Evolutionary conservation across 768 basidiomycete species (phyloP).

Genomic region (Pleurotus cornucopiae): DNA sequence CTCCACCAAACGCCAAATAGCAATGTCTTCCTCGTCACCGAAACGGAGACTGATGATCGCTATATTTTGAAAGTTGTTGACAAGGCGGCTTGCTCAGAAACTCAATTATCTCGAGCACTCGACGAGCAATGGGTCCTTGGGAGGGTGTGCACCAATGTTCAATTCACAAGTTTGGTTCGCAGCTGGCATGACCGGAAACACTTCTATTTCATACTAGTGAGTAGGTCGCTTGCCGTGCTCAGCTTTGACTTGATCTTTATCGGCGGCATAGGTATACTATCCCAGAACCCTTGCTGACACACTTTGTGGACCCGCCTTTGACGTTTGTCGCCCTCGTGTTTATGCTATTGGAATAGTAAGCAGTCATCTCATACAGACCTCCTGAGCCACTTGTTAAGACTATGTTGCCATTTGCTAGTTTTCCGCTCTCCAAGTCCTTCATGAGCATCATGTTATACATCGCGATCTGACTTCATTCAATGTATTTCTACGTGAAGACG

Average conservation of each 20-base stretch:
- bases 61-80: background rate
- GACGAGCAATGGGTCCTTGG: background rate
- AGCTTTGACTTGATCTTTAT: background rate
- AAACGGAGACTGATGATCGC: background rate
- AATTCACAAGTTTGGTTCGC: conserved; percentile 1
- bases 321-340: background rate
- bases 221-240: background rate
- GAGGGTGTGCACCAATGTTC: background rate
- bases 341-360: conserved; percentile 4
- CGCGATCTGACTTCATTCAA: background rate
- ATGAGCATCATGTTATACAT: background rate
- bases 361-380: background rate
- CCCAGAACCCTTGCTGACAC: background rate
- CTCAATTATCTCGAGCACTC: background rate
- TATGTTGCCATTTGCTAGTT: background rate
- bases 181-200: conserved; percentile 3
- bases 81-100: background rate
- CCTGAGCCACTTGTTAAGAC: background rate
- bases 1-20: background rate
- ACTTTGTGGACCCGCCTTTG: background rate
- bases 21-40: background rate
- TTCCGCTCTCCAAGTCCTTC: background rate
- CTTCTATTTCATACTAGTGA: background rate
- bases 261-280: background rate
- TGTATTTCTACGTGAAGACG: conserved; percentile 4